Percentiles rank a stretch among this genome's conserved stretches.
Conservation (phyloP, 148 eudicot species). For the Nepenthes gracilis region DNA sequence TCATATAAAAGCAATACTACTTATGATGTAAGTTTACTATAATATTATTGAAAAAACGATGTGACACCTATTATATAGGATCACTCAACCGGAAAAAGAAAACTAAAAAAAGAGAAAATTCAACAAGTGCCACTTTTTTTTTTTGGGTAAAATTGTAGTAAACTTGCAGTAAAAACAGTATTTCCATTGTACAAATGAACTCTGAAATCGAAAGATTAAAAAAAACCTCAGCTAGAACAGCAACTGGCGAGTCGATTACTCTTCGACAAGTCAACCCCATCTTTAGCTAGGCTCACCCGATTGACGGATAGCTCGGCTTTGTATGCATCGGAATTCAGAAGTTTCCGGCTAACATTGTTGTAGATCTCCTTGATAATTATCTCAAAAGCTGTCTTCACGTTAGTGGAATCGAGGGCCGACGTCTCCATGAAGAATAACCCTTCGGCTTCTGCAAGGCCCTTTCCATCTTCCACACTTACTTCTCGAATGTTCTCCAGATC, state of each 20-base stretch:
- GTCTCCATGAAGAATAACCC: conserved; percentile 42
- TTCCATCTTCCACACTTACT: conserved; percentile 39
- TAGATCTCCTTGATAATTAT: conserved; percentile 38
- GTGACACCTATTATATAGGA: too few relatives aligned
- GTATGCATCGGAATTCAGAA: not conserved
- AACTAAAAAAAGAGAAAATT: too few relatives aligned
- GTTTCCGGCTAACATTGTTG: conserved; percentile 9
- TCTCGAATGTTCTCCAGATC: conserved; percentile 34
- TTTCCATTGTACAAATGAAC: too few relatives aligned
- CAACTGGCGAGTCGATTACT: not conserved
- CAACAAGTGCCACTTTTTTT: too few relatives aligned
- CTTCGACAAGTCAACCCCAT: not conserved
- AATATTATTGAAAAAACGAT: too few relatives aligned
- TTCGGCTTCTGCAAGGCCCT: conserved; percentile 28
- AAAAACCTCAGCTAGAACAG: not conserved
- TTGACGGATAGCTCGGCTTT: not conserved
- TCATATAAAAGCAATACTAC: too few relatives aligned
- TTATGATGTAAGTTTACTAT: too few relatives aligned
- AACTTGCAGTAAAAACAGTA: too few relatives aligned
- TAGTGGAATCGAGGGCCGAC: conserved; percentile 35
- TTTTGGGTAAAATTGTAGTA: too few relatives aligned
- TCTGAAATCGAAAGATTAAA: too few relatives aligned
- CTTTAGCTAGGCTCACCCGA: not conserved
- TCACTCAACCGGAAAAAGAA: too few relatives aligned
- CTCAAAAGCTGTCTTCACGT: conserved; percentile 32